Evolutionary conservation across 2,329 filamentous ascomycete genomes (phyloP).

Genomic region (Diplodia mutila): DNA sequence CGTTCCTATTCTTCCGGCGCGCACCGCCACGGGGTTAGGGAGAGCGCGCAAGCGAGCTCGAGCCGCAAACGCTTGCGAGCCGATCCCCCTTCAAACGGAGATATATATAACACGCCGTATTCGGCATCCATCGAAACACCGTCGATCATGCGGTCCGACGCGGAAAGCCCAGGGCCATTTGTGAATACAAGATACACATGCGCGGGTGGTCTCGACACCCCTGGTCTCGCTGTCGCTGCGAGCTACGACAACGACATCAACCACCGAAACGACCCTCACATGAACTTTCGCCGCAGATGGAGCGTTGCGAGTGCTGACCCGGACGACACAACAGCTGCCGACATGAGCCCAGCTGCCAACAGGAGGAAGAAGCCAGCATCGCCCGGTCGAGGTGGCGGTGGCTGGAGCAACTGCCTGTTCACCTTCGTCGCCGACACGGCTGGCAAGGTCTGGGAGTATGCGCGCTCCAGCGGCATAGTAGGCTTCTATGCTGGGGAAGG

Average conservation of each 20-base stretch:
- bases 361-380: constrained; percentile 29
- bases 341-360: not conserved
- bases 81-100: constrained; percentile 24
- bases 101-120: constrained; percentile 23
- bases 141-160: constrained; percentile 28
- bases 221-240: constrained; percentile 43
- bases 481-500: constrained; percentile 90
- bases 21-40: constrained; percentile 17
- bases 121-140: constrained; percentile 17
- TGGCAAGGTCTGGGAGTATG: constrained; percentile 85
- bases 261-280: constrained; percentile 23
- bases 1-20: constrained; percentile 19
- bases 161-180: constrained; percentile 48
- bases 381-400: constrained; percentile 31
- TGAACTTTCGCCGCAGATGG: constrained; percentile 40
- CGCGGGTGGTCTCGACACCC: constrained; percentile 55
- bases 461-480: constrained; percentile 67
- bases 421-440: constrained; percentile 68
- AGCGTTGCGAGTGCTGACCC: constrained; percentile 26
- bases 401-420: constrained; percentile 64
- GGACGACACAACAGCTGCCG: constrained; percentile 2
- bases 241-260: constrained; percentile 49
- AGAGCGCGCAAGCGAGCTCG: constrained; percentile 3
- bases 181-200: constrained; percentile 57
- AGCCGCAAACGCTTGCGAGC: constrained; percentile 27